Conservation (phyloP, 345 rosid genomes). For the Balakata baccata region DNA sequence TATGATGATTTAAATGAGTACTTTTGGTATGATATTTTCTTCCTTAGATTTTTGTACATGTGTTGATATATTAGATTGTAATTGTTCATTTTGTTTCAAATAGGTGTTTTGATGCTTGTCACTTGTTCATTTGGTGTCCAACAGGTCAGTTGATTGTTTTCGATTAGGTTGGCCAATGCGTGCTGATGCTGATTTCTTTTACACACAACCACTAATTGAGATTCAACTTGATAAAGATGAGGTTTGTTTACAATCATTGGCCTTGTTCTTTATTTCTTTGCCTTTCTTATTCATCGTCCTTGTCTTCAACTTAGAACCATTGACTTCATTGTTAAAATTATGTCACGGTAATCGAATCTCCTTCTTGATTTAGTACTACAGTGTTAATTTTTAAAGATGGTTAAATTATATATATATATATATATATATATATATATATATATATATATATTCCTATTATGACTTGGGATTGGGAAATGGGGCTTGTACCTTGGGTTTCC, state of each 20-base stretch:
- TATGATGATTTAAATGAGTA: conserved; percentile 97
- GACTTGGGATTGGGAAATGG: neutral
- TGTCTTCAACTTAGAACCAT: neutral
- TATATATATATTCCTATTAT: neutral
- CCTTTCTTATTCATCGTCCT: neutral
- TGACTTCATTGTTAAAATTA: neutral
- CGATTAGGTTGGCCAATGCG: conserved; percentile 99
- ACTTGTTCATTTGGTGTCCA: conserved; percentile 2
- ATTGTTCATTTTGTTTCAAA: neutral
- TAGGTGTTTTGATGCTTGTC: conserved; percentile 41
- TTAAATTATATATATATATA: conserved; percentile 5
- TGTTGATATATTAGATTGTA: neutral
- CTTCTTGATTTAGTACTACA: neutral
- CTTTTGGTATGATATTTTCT: conserved; percentile 61
- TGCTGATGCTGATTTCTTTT: conserved; percentile 87
- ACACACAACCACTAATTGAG: conserved; percentile 27
- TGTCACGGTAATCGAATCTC: neutral
- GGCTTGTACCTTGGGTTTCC: neutral
- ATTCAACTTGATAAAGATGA: conserved; percentile 46
- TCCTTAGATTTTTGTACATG: neutral
- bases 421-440: too few species aligned
- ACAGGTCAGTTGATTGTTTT: conserved; percentile 95
- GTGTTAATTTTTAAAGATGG: neutral
- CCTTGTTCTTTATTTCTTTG: neutral
- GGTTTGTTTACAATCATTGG: conserved; percentile 32